These are phyloP conservation scores for Myxozyma vanderwaltii DNA, from an alignment of 805 yeast species.

Conservation along the genomic window DNA sequence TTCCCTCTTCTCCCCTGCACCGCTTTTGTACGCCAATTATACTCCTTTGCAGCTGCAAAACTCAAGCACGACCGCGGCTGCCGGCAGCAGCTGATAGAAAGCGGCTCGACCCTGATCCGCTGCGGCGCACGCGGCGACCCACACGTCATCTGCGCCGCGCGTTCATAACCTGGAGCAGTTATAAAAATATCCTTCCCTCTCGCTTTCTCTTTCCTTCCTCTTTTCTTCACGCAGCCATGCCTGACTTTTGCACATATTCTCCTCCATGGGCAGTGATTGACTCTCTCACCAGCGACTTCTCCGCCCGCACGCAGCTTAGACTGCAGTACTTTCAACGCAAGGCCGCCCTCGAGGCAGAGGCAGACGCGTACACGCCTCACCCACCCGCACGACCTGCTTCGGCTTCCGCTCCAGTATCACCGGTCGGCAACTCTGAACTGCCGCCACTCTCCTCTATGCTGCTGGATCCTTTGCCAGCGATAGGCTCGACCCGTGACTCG, in stretches of 20 bases:
- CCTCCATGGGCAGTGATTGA: conserved; percentile 11
- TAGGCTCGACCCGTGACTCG: too few relatives aligned
- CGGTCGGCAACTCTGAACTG: too few relatives aligned
- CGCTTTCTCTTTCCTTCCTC: background rate
- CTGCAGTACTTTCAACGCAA: conserved; percentile 1
- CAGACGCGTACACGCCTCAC: too few relatives aligned
- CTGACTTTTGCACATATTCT: conserved; percentile 10
- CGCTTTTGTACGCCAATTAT: too few relatives aligned
- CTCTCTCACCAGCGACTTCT: conserved; percentile 12
- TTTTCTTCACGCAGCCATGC: background rate
- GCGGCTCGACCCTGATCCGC: background rate
- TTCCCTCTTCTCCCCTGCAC: too few relatives aligned
- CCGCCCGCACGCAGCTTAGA: conserved; percentile 2
- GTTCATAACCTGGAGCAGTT: background rate
- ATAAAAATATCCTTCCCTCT: background rate
- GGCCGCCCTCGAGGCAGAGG: conserved; percentile 5
- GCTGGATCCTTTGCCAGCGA: background rate
- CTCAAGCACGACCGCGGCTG: too few relatives aligned
- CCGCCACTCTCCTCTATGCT: too few relatives aligned
- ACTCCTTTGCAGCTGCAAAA: too few relatives aligned
- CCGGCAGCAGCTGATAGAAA: background rate
- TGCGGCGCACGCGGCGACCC: background rate
- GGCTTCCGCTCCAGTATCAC: too few relatives aligned
- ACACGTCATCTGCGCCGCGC: conserved; percentile 9
- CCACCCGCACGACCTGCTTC: too few relatives aligned